phyloP scores from a whole-genome alignment of 257 asterid genomes.

The Solanum virginianum region DNA sequence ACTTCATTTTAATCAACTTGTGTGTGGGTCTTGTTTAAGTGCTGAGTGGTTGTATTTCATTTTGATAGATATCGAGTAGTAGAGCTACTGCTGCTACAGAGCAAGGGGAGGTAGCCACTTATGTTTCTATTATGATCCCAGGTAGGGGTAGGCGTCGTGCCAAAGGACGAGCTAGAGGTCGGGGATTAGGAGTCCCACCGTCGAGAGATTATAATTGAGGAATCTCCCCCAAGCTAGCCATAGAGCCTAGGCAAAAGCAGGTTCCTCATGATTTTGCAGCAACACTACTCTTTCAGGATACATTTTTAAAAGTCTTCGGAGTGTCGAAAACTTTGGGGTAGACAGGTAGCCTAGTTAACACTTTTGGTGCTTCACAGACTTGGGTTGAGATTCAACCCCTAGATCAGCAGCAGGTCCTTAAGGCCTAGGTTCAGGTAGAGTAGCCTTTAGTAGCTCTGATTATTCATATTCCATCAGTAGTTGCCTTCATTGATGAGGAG shows the following conservation, averaged over 20 bases:
- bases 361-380: accelerated
- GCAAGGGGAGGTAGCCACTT: accelerated
- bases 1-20: no score
- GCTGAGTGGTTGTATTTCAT: no score
- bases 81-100: accelerated
- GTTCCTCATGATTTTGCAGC: no score
- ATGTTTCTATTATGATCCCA: accelerated
- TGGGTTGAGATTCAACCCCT: accelerated
- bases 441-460: accelerated
- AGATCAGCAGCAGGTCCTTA: accelerated
- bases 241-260: no score
- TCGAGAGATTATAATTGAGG: accelerated
- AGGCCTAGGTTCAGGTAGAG: no score
- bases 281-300: accelerated
- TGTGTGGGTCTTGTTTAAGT: no score
- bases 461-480: accelerated
- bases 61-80: accelerated
- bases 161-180: accelerated
- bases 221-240: no score
- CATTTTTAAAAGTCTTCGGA: accelerated
- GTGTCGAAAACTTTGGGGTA: no score
- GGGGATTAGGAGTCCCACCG: accelerated
- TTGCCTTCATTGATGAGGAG: no score
- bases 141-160: accelerated
- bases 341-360: no score